Conservation (phyloP, 1,139 yeast genomes). For the Nakaseomyces sp. region DNA sequence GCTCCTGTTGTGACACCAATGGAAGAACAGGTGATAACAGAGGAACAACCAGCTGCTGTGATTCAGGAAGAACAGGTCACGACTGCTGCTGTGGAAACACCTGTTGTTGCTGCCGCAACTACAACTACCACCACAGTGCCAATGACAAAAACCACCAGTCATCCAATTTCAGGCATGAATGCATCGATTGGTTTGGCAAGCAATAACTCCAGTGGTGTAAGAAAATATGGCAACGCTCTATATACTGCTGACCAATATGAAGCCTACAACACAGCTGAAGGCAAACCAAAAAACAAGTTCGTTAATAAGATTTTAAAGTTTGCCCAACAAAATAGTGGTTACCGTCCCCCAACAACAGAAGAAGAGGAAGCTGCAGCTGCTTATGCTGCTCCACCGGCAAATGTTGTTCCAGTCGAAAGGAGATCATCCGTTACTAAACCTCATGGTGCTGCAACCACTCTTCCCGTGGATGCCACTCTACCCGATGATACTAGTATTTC, state of each 20-base stretch:
- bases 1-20: background rate
- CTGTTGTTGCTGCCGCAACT: background rate
- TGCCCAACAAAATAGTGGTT: constrained; percentile 30
- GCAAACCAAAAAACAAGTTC: constrained; percentile 21
- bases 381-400: background rate
- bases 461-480: constrained; percentile 12
- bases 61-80: background rate
- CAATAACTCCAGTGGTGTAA: constrained; percentile 7
- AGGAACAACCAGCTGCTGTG: background rate
- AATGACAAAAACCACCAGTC: background rate
- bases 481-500: constrained; percentile 8
- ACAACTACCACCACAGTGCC: background rate
- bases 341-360: constrained; percentile 21
- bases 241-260: background rate
- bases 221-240: constrained; percentile 5
- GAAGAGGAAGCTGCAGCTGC: constrained; percentile 7
- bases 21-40: background rate
- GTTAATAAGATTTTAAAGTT: constrained; percentile 26
- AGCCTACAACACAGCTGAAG: constrained; percentile 10
- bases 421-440: constrained; percentile 4
- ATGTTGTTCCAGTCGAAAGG: constrained; percentile 6
- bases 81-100: background rate
- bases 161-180: background rate
- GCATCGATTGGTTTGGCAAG: background rate
- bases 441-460: constrained; percentile 15